Base-by-base conservation (phyloP, 1,284 basidiomycete genomes). In the Fomitopsis pinicola region DNA sequence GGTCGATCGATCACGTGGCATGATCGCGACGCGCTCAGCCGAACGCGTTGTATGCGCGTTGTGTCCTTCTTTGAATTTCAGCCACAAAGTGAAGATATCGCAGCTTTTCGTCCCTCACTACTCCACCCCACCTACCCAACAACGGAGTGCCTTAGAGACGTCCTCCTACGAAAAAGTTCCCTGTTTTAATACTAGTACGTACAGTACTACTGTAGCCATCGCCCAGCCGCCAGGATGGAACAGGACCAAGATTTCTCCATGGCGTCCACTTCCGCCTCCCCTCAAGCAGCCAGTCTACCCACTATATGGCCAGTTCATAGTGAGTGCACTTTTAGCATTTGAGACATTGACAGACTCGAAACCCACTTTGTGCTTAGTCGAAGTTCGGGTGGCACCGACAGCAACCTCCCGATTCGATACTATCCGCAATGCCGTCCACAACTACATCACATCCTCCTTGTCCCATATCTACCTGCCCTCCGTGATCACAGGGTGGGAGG, bases 341-440 rank as follows among this genome's bases (percentile, higher is more conserved):
- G 22, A 48, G 52, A 28, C 19, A 45, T 35, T 55, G 9, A 58
- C 40, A 26, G 55, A 19, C 55, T 19, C n/a, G 54, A 26, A 52
- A n/a, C n/a, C 38, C 33, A 42, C 33, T 55, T 60, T 36, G n/a
- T 46, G n/a, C 58, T 48, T 66, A 96, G 94, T 96, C 69, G 94
- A 97, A 78, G 94, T 94, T 5, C 85, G 94, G 52, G 78, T 95
- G 30, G 79, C 82, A 45, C 75, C 85, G 2, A 80, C 82, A 58
- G 84, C 89, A 17, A 85, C 87, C 12, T 80, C 88, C 30, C 84
- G 89, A 5, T 87, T 88, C 71, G 90, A 92, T 63, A 85, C 85
- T 19, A 83, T 95, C 61, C 79, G 87, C 55, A 80, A 78, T 55
- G 78, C 83, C 46, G 87, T 95, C 5, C 76, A 82, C 58, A 73